These are phyloP conservation scores for Testicularia cyperi DNA, from an alignment of 1,284 basidiomycete genomes.

Conservation along the genomic window DNA sequence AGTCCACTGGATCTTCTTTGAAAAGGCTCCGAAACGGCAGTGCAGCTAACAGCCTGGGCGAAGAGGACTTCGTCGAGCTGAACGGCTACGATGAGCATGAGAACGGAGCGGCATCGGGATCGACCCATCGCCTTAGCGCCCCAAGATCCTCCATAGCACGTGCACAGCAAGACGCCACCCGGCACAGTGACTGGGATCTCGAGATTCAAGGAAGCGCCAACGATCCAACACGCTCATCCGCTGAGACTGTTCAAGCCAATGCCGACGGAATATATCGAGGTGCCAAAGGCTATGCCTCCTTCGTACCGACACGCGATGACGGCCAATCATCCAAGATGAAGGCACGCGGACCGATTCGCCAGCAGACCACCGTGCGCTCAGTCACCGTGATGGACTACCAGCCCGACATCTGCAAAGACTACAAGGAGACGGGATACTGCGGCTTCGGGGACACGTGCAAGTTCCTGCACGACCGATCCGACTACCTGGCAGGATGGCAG, in stretches of 20 bases:
- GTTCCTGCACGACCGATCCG: constrained; percentile 64
- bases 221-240: not conserved
- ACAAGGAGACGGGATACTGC: constrained; percentile 99
- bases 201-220: constrained; percentile 49
- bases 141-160: too few relatives aligned
- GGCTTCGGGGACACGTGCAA: constrained; percentile 99
- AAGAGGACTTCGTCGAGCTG: constrained; percentile 4
- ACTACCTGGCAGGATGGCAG: constrained; percentile 96
- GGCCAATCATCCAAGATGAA: constrained; percentile 83
- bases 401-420: constrained; percentile 98
- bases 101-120: not conserved
- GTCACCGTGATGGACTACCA: constrained; percentile 97
- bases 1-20: constrained; percentile 14
- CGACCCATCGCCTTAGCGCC: too few relatives aligned
- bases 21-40: constrained; percentile 9
- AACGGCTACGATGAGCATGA: not conserved
- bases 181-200: constrained; percentile 62
- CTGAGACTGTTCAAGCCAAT: constrained; percentile 11
- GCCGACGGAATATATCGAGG: constrained; percentile 90
- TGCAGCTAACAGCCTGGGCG: not conserved
- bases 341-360: constrained; percentile 61
- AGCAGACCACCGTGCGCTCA: constrained; percentile 77
- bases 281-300: constrained; percentile 76
- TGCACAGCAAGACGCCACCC: constrained; percentile 62
- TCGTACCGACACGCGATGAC: constrained; percentile 69